These are phyloP conservation scores for Flaveria bidentis DNA, from an alignment of 129 eudicot genomes.

Conservation along the genomic window DNA sequence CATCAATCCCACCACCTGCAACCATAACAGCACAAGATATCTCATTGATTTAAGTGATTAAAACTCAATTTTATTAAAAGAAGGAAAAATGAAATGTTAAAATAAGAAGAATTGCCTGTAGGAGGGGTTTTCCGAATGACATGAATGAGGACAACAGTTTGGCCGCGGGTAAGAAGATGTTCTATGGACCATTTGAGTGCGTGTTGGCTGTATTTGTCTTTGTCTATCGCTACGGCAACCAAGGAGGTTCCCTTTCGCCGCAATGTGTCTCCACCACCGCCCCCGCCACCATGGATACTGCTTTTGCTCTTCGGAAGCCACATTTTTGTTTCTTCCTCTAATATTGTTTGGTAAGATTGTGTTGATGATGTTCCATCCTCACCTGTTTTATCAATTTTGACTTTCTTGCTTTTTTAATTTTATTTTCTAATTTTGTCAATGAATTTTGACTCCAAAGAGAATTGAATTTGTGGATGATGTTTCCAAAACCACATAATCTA, in stretches of 20 bases:
- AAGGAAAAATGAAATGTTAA: too few species aligned
- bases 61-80: too few species aligned
- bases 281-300: constrained; percentile 14
- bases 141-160: constrained; percentile 52
- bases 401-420: background rate
- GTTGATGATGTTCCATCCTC: constrained; percentile 12
- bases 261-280: constrained; percentile 19
- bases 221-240: constrained; percentile 66
- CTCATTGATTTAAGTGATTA: background rate
- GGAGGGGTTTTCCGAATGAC: constrained; percentile 35
- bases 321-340: constrained; percentile 28
- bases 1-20: constrained; percentile 34
- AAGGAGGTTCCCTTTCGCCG: constrained; percentile 26
- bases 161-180: constrained; percentile 46
- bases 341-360: constrained; percentile 15
- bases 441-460: constrained; percentile 24
- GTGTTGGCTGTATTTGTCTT: constrained; percentile 52
- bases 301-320: constrained; percentile 45
- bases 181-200: constrained; percentile 62
- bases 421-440: constrained; percentile 19
- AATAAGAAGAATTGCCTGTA: constrained; percentile 23
- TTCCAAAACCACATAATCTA: constrained; percentile 26
- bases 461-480: constrained; percentile 28
- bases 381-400: background rate
- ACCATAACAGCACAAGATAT: background rate